Evolutionary conservation across 2,329 filamentous ascomycete genomes (phyloP).

Genomic region (Apiospora marii): DNA sequence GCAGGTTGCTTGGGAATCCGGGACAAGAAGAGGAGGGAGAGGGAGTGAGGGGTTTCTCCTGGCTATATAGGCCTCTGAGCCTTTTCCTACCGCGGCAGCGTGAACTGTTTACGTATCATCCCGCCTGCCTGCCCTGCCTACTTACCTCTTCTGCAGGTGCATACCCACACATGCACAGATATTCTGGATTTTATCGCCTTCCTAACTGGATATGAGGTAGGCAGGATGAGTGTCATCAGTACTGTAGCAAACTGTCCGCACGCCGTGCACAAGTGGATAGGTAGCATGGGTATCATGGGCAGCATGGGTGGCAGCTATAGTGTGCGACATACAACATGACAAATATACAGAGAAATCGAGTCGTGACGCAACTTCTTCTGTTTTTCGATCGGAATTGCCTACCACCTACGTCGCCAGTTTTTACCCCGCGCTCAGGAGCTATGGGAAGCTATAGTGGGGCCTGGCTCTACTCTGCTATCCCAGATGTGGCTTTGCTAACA

Average conservation of each 20-base stretch:
- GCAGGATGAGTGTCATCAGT: neutral
- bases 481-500: neutral
- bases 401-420: slow-evolving; percentile 1
- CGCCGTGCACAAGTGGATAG: neutral
- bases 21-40: neutral
- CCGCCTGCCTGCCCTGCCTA: neutral
- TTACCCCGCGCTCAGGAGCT: slow-evolving; percentile 14
- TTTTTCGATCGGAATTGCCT: neutral
- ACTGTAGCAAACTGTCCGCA: neutral
- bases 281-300: neutral
- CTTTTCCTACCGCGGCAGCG: neutral
- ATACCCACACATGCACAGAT: neutral
- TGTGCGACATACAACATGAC: slow-evolving; percentile 3
- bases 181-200: neutral
- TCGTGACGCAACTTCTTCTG: slow-evolving; percentile 8
- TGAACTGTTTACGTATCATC: neutral
- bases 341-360: neutral
- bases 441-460: slow-evolving; percentile 12
- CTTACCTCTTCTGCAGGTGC: neutral
- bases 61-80: neutral
- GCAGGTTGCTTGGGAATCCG: neutral
- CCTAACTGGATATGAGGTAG: neutral
- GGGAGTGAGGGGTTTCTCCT: neutral
- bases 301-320: neutral
- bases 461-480: neutral